Conservation (phyloP, 75 land plant genomes). For the Selaginella tamariscina region DNA sequence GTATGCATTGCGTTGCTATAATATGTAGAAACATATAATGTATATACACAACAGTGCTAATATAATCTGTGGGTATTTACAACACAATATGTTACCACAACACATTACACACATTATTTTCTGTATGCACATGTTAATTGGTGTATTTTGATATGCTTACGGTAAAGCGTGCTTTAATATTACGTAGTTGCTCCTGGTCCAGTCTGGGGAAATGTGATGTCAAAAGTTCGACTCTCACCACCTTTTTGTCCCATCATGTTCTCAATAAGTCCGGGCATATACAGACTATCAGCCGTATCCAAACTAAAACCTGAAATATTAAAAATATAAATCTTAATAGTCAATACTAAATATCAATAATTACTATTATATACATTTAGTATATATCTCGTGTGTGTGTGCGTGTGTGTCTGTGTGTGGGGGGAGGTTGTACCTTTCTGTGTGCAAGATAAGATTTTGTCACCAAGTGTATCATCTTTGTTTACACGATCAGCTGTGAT, state of each 20-base stretch:
- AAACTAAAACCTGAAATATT: slow-evolving; percentile 57
- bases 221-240: slow-evolving; percentile 71
- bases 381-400: background rate
- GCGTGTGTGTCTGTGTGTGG: background rate
- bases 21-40: too few species aligned
- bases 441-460: slow-evolving; percentile 70
- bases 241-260: slow-evolving; percentile 53
- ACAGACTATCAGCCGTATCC: slow-evolving; percentile 81
- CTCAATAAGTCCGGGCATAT: slow-evolving; percentile 77
- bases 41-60: too few species aligned
- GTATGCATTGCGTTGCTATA: too few species aligned
- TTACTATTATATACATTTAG: background rate
- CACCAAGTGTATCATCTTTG: slow-evolving; percentile 44
- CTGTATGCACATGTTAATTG: background rate
- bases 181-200: slow-evolving; percentile 79
- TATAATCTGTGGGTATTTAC: too few species aligned
- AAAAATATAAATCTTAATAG: background rate
- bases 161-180: slow-evolving; percentile 62
- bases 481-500: slow-evolving; percentile 50
- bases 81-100: too few species aligned
- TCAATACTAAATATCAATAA: background rate
- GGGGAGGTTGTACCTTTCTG: slow-evolving; percentile 45
- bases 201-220: slow-evolving; percentile 64
- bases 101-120: too few species aligned
- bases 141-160: slow-evolving; percentile 31